These are phyloP conservation scores for Carex littledalei DNA, from an alignment of 176 grass and related monocot species.

Conservation along the genomic window DNA sequence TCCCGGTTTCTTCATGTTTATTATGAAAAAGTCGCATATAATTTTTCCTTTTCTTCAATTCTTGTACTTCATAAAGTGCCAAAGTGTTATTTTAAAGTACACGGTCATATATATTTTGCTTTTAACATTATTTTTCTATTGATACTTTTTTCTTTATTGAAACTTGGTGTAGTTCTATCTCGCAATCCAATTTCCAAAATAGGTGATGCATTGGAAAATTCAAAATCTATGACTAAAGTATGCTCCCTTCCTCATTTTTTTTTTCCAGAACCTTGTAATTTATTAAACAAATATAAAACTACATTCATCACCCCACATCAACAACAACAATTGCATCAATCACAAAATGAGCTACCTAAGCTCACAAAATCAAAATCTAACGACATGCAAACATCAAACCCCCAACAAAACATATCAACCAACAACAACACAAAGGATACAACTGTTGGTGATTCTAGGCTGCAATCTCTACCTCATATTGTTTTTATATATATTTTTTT, in stretches of 20 bases:
- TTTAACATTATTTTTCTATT: slow-evolving; percentile 1
- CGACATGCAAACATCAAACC: too few species aligned
- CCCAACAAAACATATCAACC: too few species aligned
- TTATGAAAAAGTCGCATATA: neutral
- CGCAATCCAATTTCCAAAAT: slow-evolving; percentile 67
- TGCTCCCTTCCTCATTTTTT: neutral
- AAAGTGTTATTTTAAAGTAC: neutral
- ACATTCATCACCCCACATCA: too few species aligned
- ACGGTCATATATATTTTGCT: neutral
- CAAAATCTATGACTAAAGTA: slow-evolving; percentile 86
- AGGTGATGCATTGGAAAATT: slow-evolving; percentile 57
- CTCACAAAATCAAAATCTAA: too few species aligned
- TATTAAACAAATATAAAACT: too few species aligned
- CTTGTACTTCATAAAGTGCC: neutral
- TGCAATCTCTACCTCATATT: neutral
- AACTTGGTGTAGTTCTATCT: slow-evolving; percentile 71
- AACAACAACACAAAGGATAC: neutral
- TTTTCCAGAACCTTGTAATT: too few species aligned
- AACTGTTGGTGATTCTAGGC: neutral
- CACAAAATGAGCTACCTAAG: too few species aligned
- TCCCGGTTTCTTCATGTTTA: neutral
- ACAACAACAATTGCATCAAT: too few species aligned
- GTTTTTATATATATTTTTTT: neutral
- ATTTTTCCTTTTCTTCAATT: neutral
- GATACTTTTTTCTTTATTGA: neutral